Base-by-base conservation (phyloP, 2,329 filamentous ascomycete species). In the Phyllosticta citribraziliensis region DNA sequence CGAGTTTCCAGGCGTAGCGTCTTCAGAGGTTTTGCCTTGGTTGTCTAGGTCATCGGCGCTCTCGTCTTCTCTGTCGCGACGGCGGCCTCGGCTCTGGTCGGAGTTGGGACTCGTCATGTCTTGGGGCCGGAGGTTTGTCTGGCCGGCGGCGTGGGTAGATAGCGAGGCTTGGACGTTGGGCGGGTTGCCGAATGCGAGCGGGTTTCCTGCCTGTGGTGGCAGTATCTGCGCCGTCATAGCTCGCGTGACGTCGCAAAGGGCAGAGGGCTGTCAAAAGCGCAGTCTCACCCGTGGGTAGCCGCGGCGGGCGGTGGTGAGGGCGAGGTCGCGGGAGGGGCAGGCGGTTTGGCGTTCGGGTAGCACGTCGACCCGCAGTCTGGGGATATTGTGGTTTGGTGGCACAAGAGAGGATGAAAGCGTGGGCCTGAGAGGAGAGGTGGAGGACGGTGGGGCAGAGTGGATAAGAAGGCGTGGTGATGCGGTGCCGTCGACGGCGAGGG, bases 51-150 rank as follows among this genome's bases (percentile, higher is more conserved):
- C 63, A 33, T 68, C 70, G 47, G 63, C 70, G 55, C 67, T 68
- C 14, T 65, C 69, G 33, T 71, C 69, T 65, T 72, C 71, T 60
- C 73, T 65, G 47, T 72, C 72, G 64, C 74, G 70, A 56, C 74
- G 71, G 25, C 74, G 69, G 51, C 74, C 73, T 64, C 73, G 59
- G 59, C 52, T 57, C 30, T 61, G 54, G 55, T 61, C 59, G 35
- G 59, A 56, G 27, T 50, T 54, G 30, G 59, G 59, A 47, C 59
- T 61, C 20, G 54, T 53, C 52, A 61, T 61, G 40, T 61, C 59
- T 22, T 57, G 59, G 30, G 56, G 54, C 54, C 56, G 58, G 25
- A 25, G 47, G 27, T 54, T 30, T 25, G 47, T 40, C 54, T 14
- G 40, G n/a, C 14, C 22, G 22, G 40, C 6, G 40, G 40, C 40